Evolutionary conservation across 2,329 filamentous ascomycete genomes (phyloP), one percentile per base, ranked within the genome.

Genomic region (Ascochyta pisi): DNA sequence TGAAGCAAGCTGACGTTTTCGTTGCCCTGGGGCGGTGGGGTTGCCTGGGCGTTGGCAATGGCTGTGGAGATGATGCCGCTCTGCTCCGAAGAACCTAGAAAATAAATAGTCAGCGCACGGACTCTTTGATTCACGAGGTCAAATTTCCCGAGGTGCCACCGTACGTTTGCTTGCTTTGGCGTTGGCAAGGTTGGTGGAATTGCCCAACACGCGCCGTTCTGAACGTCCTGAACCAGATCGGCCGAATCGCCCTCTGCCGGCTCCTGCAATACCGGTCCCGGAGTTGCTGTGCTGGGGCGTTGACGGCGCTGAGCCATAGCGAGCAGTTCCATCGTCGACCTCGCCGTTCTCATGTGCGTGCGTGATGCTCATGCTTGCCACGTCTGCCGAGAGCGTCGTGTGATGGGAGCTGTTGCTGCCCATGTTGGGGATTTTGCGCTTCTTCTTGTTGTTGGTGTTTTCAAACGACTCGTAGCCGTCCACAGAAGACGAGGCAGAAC

Each of bases 381-480:
- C 81, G 63, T 89, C 87, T 26, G 84, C 82, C 15, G 86, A 86
- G 47, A 90, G 76, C 53, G 80, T 79, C 34, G 67, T 63, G 61
- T 86, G 81, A 69, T 86, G 84, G 60, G 81, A 77, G 50, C 79
- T 84, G 13, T 87, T 82, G 67, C 91, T 90, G 16, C 91, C 90
- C 9, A 91, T 92, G 0, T 92, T 92, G 0, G 95, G 95, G 34
- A 99, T 98, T 78, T 99, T 99, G 65, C 95, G 86, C 77, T 99
- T 98, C 81, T 98, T 99, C 78, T 99, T 99, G 74, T 99, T 99
- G 76, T 96, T 98, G 33, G 92, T 96, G 69, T 98, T 98, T 76
- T 99, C 95, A 68, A 97, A 96, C 6, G 92, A 95, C 75, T 99
- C 95, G 74, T 98, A 98, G 13, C 93, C 92, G 73, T 98, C 94